phyloP scores from a whole-genome alignment of 495 filamentous ascomycete species.

The Penicillium lividum region DNA sequence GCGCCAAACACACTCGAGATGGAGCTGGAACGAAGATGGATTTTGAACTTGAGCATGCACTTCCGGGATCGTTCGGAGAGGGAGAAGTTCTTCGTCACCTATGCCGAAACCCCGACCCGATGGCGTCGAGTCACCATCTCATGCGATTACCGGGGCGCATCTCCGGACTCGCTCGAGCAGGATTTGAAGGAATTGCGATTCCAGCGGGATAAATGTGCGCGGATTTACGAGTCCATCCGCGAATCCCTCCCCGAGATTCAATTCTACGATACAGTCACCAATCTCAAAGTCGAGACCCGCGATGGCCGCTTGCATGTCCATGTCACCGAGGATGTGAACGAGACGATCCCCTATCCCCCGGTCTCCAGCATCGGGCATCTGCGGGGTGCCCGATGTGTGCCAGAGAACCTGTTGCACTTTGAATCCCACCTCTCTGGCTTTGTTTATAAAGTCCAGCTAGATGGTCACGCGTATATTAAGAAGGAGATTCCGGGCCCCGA shows the following conservation, averaged over 20 bases:
- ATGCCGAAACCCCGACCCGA: slow-evolving; percentile 71
- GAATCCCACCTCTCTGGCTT: slow-evolving; percentile 94
- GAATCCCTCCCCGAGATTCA: slow-evolving; percentile 89
- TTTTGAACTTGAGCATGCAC: slow-evolving; percentile 97
- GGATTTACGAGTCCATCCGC: slow-evolving; percentile 93
- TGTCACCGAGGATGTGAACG: slow-evolving; percentile 96
- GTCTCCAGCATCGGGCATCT: slow-evolving; percentile 75
- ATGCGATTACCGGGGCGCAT: slow-evolving; percentile 84
- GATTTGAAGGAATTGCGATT: slow-evolving; percentile 76
- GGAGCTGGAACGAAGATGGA: slow-evolving; percentile 89
- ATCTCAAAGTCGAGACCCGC: slow-evolving; percentile 88
- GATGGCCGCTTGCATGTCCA: slow-evolving; percentile 92
- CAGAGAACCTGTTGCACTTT: slow-evolving; percentile 76
- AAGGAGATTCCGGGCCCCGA: slow-evolving; percentile 98
- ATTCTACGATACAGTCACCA: slow-evolving; percentile 94
- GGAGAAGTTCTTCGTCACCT: slow-evolving; percentile 98
- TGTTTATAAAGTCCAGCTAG: slow-evolving; percentile 86
- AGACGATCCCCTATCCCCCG: slow-evolving; percentile 87
- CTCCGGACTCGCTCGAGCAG: slow-evolving; percentile 78
- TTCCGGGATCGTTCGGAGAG: slow-evolving; percentile 92
- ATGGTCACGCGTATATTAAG: slow-evolving; percentile 77
- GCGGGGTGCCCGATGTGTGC: slow-evolving; percentile 59
- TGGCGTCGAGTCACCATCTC: slow-evolving; percentile 93
- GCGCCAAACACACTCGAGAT: slow-evolving; percentile 63
- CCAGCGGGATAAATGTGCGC: slow-evolving; percentile 91